phyloP scores from a whole-genome alignment of 2,329 filamentous ascomycete species.

The Ceratocystis diversiconidia region DNA sequence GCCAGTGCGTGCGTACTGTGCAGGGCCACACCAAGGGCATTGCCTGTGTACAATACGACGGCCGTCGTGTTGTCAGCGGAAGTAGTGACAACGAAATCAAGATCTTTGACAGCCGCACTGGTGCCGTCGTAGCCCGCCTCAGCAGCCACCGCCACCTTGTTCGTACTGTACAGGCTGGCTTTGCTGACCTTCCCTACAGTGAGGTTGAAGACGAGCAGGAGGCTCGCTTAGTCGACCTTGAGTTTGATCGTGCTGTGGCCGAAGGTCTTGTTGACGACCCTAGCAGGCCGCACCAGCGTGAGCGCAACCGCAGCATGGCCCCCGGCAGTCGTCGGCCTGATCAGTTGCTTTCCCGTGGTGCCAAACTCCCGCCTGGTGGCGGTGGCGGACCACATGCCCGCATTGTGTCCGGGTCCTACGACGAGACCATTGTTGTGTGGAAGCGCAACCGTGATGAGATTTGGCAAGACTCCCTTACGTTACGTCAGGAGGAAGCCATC shows the following conservation, averaged over 20 bases:
- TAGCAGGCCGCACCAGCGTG: conserved; percentile 21
- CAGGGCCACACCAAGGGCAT: conserved; percentile 88
- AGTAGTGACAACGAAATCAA: conserved; percentile 94
- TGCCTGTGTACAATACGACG: conserved; percentile 93
- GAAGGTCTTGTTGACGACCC: conserved; percentile 34
- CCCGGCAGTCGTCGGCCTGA: conserved; percentile 61
- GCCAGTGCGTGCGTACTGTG: conserved; percentile 61
- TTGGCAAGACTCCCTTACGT: conserved; percentile 64
- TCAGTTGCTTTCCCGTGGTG: conserved; percentile 66
- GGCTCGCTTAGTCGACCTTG: conserved; percentile 57
- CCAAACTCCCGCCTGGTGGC: conserved; percentile 78
- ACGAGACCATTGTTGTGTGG: conserved; percentile 94
- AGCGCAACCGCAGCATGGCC: conserved; percentile 37
- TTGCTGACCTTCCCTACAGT: conserved; percentile 74
- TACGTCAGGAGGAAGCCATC: conserved; percentile 60
- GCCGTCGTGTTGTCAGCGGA: conserved; percentile 81
- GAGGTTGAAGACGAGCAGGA: conserved; percentile 58
- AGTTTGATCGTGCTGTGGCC: conserved; percentile 51
- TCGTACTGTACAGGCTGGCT: conserved; percentile 86
- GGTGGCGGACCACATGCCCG: conserved; percentile 78
- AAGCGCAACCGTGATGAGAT: conserved; percentile 69
- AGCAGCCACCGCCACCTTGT: conserved; percentile 73
- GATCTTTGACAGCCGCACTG: conserved; percentile 77
- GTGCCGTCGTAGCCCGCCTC: conserved; percentile 78
- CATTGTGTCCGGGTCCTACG: conserved; percentile 96